Percentiles rank a stretch among this genome's conserved stretches.
Conservation (phyloP, 139 green algal species). For the Auxenochlorella pyrenoidosa region DNA sequence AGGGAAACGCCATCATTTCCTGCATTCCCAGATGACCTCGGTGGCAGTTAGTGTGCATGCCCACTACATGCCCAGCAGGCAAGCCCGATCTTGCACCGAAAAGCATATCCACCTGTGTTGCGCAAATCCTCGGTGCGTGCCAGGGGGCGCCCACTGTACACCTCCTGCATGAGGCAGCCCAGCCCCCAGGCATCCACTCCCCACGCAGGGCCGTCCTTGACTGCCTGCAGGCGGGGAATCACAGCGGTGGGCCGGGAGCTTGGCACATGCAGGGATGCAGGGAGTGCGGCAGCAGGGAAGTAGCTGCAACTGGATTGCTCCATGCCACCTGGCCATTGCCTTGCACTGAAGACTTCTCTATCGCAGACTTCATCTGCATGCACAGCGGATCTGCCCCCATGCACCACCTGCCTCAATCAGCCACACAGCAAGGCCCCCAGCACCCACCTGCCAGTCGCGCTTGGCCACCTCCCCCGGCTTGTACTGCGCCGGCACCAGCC, state of each 20-base stretch:
- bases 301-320: background rate
- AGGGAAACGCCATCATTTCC: too few relatives aligned
- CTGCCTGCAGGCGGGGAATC: background rate
- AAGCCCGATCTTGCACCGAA: too few relatives aligned
- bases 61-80: too few relatives aligned
- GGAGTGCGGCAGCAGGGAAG: background rate
- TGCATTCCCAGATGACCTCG: too few relatives aligned
- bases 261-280: background rate
- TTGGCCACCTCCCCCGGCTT: conserved; percentile 89
- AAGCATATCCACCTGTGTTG: conserved; percentile 48
- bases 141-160: conserved; percentile 69
- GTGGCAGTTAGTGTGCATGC: too few relatives aligned
- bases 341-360: too few relatives aligned
- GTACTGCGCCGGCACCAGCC: conserved; percentile 81
- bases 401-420: too few relatives aligned
- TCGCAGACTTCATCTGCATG: too few relatives aligned
- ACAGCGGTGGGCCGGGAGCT: background rate
- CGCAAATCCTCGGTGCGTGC: conserved; percentile 79
- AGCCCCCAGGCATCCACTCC: conserved; percentile 98
- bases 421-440: too few relatives aligned
- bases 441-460: conserved; percentile 76
- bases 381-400: too few relatives aligned
- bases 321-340: too few relatives aligned
- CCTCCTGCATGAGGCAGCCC: conserved; percentile 94
- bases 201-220: conserved; percentile 84